These are phyloP conservation scores for Eucalyptus cladocalyx DNA, from an alignment of 345 rosid genomes.

Conservation along the genomic window DNA sequence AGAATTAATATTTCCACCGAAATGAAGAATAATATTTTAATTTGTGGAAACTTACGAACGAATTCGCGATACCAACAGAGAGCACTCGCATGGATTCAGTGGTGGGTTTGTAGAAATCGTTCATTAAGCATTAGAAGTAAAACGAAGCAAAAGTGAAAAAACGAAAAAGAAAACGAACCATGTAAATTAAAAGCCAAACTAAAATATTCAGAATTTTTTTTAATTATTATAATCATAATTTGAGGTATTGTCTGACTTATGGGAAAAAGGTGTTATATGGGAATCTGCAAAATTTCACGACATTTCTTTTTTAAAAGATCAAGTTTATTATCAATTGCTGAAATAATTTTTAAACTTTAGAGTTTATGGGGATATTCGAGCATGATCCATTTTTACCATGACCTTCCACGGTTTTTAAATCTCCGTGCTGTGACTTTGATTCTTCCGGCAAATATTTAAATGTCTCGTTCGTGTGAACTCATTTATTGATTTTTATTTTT, in stretches of 20 bases:
- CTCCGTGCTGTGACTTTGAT: neutral
- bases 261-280: neutral
- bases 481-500: neutral
- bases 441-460: no score
- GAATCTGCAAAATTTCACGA: no score
- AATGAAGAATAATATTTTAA: neutral
- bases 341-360: neutral
- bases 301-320: neutral
- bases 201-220: neutral
- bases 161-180: neutral
- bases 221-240: neutral
- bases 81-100: neutral
- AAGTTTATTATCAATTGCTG: neutral
- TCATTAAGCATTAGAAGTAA: neutral
- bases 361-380: neutral
- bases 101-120: neutral
- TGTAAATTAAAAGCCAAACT: neutral
- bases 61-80: neutral
- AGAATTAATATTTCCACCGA: neutral
- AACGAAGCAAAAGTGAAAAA: neutral
- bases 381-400: neutral
- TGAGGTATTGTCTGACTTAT: neutral
- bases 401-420: neutral
- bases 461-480: neutral
- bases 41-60: neutral